Conservation (phyloP, 2,329 filamentous ascomycete genomes). For the Ophiobolus disseminans region DNA sequence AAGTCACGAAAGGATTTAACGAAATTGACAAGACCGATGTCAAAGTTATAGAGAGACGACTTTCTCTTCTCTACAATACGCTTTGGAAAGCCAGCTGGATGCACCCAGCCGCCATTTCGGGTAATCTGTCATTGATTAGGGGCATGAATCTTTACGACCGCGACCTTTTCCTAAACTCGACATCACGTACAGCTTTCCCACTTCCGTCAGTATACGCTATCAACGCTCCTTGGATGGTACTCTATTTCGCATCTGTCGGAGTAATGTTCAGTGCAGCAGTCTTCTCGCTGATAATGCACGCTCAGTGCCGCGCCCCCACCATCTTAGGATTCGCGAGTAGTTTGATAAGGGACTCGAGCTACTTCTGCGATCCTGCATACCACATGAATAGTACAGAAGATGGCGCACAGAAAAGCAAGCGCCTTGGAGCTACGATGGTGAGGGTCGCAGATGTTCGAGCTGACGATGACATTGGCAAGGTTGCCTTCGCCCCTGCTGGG, state of each 20-base stretch:
- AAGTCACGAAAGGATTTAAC: not conserved
- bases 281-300: slow-evolving; percentile 13
- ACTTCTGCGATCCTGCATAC: slow-evolving; percentile 6
- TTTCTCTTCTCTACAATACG: slow-evolving; percentile 12
- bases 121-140: no score
- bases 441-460: slow-evolving; percentile 9
- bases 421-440: slow-evolving; percentile 6
- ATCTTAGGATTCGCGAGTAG: slow-evolving; percentile 13
- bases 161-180: not conserved
- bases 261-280: slow-evolving; percentile 16
- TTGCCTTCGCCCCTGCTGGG: slow-evolving; percentile 17
- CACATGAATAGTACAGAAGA: slow-evolving; percentile 7
- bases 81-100: slow-evolving; percentile 9
- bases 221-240: slow-evolving; percentile 1
- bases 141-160: not conserved
- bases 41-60: slow-evolving; percentile 1
- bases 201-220: slow-evolving; percentile 6
- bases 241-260: slow-evolving; percentile 11
- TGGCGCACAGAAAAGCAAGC: slow-evolving; percentile 4
- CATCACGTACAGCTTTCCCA: not conserved
- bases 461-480: slow-evolving; percentile 5
- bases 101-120: not conserved
- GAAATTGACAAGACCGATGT: not conserved
- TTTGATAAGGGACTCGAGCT: slow-evolving; percentile 12
- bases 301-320: slow-evolving; percentile 7